phyloP scores from a whole-genome alignment of 371 early-diverging fungal species.

The Smittium mucronatum region DNA sequence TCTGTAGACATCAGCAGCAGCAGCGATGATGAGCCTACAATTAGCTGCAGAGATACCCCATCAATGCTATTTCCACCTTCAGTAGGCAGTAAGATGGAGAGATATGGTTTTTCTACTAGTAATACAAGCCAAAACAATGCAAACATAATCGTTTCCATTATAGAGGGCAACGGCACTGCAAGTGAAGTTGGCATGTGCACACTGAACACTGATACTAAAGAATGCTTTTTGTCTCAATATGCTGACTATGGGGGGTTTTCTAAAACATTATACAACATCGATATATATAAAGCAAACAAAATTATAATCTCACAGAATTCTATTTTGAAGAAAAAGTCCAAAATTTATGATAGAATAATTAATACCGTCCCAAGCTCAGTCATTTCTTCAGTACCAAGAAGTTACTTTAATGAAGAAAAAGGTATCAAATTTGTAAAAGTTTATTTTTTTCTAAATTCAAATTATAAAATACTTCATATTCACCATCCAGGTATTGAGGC shows the following conservation, averaged over 20 bases:
- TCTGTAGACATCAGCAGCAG: too few species aligned
- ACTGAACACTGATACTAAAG: constrained; percentile 2
- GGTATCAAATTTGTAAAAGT: background rate
- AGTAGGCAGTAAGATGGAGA: too few species aligned
- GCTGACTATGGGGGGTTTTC: constrained; percentile 12
- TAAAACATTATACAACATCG: constrained; percentile 9
- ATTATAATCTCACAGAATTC: constrained; percentile 1
- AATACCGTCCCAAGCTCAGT: background rate
- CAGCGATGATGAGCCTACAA: too few species aligned
- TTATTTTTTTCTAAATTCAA: background rate
- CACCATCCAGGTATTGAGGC: background rate
- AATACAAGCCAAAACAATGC: background rate
- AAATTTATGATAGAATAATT: background rate
- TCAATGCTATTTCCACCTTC: too few species aligned
- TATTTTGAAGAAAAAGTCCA: background rate
- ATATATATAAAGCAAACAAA: background rate
- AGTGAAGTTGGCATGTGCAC: constrained; percentile 12
- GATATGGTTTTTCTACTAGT: background rate
- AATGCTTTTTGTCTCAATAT: constrained; percentile 10
- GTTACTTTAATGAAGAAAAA: constrained; percentile 9
- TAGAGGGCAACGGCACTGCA: constrained; percentile 11
- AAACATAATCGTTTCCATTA: constrained; percentile 7
- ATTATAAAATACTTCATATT: background rate
- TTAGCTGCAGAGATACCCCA: too few species aligned
- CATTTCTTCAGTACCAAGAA: background rate